Evolutionary conservation across 257 asterid species (phyloP).

Genomic region (Eustoma russellianum): DNA sequence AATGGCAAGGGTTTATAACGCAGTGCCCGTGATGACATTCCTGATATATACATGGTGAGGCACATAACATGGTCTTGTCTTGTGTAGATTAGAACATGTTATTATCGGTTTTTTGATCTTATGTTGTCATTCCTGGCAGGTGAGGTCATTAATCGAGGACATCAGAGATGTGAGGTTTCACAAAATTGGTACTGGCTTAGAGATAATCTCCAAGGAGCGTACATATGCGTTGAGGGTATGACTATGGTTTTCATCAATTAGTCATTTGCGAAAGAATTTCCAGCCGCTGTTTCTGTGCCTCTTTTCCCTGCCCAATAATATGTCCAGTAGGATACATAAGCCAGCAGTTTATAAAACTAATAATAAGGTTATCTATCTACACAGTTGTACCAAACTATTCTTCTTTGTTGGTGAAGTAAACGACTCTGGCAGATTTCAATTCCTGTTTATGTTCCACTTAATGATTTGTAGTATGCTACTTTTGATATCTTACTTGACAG

Average conservation of each 20-base stretch:
- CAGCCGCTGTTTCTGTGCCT: no score
- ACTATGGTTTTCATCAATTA: neutral
- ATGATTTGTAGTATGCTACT: no score
- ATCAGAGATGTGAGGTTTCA: conserved; percentile 92
- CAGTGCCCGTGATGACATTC: conserved; percentile 85
- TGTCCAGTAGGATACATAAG: no score
- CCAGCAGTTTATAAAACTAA: no score
- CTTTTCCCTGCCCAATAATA: no score
- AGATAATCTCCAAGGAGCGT: conserved; percentile 62
- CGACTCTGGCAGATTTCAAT: no score
- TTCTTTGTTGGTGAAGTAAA: no score
- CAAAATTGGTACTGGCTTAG: conserved; percentile 85
- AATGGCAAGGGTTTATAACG: conserved; percentile 18
- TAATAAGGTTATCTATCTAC: no score
- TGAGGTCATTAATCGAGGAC: conserved; percentile 88
- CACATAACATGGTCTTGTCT: conserved; percentile 1
- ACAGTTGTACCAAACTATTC: no score
- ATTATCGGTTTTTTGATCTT: conserved; percentile 9
- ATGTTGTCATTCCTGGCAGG: conserved; percentile 29
- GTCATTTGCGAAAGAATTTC: no score
- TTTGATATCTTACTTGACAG: no score
- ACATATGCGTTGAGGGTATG: conserved; percentile 68
- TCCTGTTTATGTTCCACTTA: no score
- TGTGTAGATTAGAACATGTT: neutral
- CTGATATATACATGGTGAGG: conserved; percentile 83